Percentiles rank a stretch among this genome's conserved stretches.
phyloP scores from a whole-genome alignment of 768 basidiomycete genomes.

The Lactarius sp. region DNA sequence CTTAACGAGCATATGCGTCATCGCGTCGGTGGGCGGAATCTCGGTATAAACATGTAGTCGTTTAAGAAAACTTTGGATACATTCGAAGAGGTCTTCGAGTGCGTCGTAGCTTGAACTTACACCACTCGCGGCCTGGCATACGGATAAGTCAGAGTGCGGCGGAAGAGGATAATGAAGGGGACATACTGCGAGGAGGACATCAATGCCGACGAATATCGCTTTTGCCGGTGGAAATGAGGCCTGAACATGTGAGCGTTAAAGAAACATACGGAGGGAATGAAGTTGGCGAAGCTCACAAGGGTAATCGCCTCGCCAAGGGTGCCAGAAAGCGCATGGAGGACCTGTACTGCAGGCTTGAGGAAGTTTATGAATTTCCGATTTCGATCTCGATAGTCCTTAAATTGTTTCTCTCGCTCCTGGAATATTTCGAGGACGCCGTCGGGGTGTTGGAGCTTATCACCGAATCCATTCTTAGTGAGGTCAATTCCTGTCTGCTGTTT shows the following conservation, averaged over 20 bases:
- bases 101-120: conserved; percentile 2
- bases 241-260: neutral
- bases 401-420: conserved; percentile 1
- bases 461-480: conserved; percentile 1
- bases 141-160: too few relatives aligned
- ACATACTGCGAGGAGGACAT: conserved; percentile 5
- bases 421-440: neutral
- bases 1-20: neutral
- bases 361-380: too few relatives aligned
- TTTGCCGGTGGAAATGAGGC: neutral
- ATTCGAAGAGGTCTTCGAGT: too few relatives aligned
- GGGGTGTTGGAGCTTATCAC: neutral
- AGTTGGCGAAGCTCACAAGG: too few relatives aligned
- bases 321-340: too few relatives aligned
- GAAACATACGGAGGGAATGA: too few relatives aligned
- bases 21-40: neutral
- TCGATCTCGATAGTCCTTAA: conserved; percentile 16
- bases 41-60: conserved; percentile 2
- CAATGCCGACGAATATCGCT: conserved; percentile 10
- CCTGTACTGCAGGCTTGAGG: too few relatives aligned
- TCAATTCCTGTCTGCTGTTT: conserved; percentile 9
- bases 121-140: too few relatives aligned
- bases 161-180: neutral
- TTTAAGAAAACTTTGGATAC: too few relatives aligned
- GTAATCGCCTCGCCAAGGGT: too few relatives aligned